phyloP scores from a whole-genome alignment of 2,329 filamentous ascomycete genomes.

The Tolypocladium tropicale region DNA sequence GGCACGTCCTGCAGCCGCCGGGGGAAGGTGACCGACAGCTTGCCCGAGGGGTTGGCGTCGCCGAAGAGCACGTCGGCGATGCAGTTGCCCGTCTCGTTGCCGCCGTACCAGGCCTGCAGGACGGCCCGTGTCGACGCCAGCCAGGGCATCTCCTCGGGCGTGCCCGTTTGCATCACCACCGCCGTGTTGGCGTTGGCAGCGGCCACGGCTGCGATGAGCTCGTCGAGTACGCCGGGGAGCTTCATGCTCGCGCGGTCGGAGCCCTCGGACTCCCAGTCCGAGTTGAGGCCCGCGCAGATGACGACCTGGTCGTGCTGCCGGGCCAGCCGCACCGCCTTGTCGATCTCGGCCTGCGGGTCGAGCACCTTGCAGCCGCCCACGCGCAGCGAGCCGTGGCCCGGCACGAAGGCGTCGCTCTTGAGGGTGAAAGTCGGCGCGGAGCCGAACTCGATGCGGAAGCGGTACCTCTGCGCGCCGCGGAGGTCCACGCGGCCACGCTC shows the following conservation, averaged over 20 bases:
- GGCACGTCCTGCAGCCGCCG: conserved; percentile 59
- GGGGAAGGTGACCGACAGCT: conserved; percentile 66
- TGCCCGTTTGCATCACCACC: conserved; percentile 69
- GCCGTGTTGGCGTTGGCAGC: conserved; percentile 58
- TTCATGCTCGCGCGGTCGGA: conserved; percentile 70
- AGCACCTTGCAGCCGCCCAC: conserved; percentile 51
- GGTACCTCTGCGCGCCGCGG: conserved; percentile 49
- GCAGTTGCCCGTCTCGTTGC: conserved; percentile 76
- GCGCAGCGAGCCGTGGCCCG: conserved; percentile 50
- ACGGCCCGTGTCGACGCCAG: conserved; percentile 44
- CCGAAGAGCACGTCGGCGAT: conserved; percentile 72
- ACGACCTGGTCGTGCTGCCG: conserved; percentile 66
- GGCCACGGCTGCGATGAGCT: conserved; percentile 56
- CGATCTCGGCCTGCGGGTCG: conserved; percentile 47
- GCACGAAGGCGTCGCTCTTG: conserved; percentile 35
- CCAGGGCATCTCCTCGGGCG: conserved; percentile 66
- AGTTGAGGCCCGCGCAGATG: conserved; percentile 67
- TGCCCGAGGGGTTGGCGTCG: conserved; percentile 62
- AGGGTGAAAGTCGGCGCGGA: conserved; percentile 49
- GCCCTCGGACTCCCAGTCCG: conserved; percentile 74
- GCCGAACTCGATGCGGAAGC: conserved; percentile 47
- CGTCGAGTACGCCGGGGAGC: conserved; percentile 62
- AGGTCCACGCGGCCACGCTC: conserved; percentile 48
- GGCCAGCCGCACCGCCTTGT: conserved; percentile 57
- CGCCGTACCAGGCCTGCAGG: conserved; percentile 75